A percentile compares a stretch with the other conserved stretches of the same genome.
These are phyloP conservation scores for Rhizopus delemar DNA, from an alignment of 371 early-diverging fungal genomes.

Conservation along the genomic window DNA sequence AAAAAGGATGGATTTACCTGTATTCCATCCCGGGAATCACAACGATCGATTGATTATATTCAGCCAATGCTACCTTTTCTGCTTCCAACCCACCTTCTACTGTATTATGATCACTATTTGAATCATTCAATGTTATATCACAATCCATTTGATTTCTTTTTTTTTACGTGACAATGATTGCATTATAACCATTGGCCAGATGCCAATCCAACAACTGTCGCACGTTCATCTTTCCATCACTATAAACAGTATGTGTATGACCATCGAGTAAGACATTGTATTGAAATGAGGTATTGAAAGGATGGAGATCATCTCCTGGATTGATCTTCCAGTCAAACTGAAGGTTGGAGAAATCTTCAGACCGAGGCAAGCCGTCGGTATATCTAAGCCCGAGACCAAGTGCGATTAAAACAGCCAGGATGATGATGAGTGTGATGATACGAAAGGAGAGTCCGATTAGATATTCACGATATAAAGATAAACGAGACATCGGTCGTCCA, in stretches of 20 bases:
- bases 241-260: slow-evolving; percentile 69
- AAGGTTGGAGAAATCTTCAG: slow-evolving; percentile 37
- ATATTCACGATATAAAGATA: slow-evolving; percentile 13
- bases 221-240: slow-evolving; percentile 70
- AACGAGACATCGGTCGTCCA: neutral
- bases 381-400: slow-evolving; percentile 45
- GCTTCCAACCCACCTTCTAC: slow-evolving; percentile 69
- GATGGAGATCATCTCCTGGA: slow-evolving; percentile 58
- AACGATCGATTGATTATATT: slow-evolving; percentile 59
- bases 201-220: slow-evolving; percentile 67
- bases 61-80: slow-evolving; percentile 54
- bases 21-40: slow-evolving; percentile 79
- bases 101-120: slow-evolving; percentile 73
- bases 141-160: neutral
- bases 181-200: slow-evolving; percentile 78
- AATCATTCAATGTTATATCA: neutral
- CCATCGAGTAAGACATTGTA: slow-evolving; percentile 73
- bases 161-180: slow-evolving; percentile 61
- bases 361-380: slow-evolving; percentile 36
- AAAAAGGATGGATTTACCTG: slow-evolving; percentile 32
- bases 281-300: slow-evolving; percentile 56
- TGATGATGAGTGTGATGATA: slow-evolving; percentile 22
- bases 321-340: slow-evolving; percentile 62
- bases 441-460: slow-evolving; percentile 30
- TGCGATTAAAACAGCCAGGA: slow-evolving; percentile 38